Base-by-base conservation (phyloP, 768 basidiomycete species). In the Leccinum fibrillosum region DNA sequence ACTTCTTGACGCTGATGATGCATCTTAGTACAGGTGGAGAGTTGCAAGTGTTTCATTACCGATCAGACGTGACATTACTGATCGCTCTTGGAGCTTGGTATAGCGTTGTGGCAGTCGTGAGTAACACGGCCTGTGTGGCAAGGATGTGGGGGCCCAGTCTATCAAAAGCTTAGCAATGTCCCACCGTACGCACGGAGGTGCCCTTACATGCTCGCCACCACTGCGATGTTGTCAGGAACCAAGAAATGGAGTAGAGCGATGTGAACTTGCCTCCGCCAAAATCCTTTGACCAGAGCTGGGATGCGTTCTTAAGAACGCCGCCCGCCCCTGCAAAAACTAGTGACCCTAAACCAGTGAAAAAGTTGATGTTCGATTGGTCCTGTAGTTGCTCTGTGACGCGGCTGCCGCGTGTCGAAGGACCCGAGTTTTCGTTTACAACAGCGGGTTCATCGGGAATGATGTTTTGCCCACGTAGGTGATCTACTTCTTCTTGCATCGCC, bases 211-310 rank as follows among this genome's bases (percentile, higher is more conserved):
- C 63, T 62, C 3, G 69, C 67, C 45, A 63, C 54, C 28, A 64
- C 67, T 63, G 49, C 35, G 17, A 39, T 37, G 13, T 25, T 35
- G 51, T 69, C 47, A 63, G 49, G 6, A 44, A 53, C 13, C 30
- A 56, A 55, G 10, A 21, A 19, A 19, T 13, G 15, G 35, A 23
- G 4, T 11, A 5, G n/a, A 59, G 19, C 28, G 2, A 48, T 34
- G 13, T 44, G 32, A 21, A 55, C 65, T 63, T 34, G 34, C 69
- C 62, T 53, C 65, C 69, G 54, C 65, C 63, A 17, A 69, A 60
- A 49, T 69, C 69, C 51, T 69, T 71, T n/a, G 67, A 69, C 64
- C 68, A 69, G 17, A 71, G 56, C 42, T 71, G 64, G 26, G 68
- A 64, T 21, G 64, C 69, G n/a, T 49, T 69, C 58, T 70, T 64